These are phyloP conservation scores for Dictyostelium capitatum DNA, from an alignment of 78 protist species.

Conservation along the genomic window DNA sequence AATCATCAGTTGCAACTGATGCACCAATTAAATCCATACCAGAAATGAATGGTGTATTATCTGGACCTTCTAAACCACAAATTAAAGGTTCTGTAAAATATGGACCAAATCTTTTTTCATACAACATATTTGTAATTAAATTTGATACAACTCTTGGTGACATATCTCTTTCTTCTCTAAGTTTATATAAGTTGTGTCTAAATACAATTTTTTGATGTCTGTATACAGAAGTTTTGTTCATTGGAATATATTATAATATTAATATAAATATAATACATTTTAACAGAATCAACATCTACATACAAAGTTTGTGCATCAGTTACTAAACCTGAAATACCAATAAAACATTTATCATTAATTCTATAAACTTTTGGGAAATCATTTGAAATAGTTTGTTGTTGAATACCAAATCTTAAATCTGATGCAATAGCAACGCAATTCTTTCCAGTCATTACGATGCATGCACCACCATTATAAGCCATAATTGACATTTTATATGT, in stretches of 20 bases:
- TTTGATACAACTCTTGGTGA: constrained; percentile 87
- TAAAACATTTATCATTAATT: constrained; percentile 86
- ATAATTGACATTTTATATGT: constrained; percentile 87
- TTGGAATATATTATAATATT: neutral
- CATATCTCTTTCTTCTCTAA: constrained; percentile 97
- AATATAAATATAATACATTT: neutral
- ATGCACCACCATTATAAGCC: constrained; percentile 97
- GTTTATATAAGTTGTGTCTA: constrained; percentile 88
- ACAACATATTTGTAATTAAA: constrained; percentile 88
- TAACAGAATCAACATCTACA: constrained; percentile 4
- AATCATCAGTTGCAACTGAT: constrained; percentile 85
- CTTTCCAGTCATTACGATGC: constrained; percentile 95
- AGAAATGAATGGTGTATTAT: constrained; percentile 91
- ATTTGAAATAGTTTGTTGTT: constrained; percentile 89
- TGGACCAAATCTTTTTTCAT: constrained; percentile 97
- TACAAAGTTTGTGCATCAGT: constrained; percentile 96
- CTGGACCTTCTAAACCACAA: constrained; percentile 92
- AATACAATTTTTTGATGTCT: constrained; percentile 87
- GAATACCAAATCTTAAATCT: constrained; percentile 95
- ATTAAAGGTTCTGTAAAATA: constrained; percentile 96
- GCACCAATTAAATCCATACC: constrained; percentile 97
- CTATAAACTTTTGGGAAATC: constrained; percentile 88
- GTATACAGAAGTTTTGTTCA: too few relatives aligned
- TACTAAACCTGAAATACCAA: constrained; percentile 95
- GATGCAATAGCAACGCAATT: constrained; percentile 97